A percentile compares a stretch with the other conserved stretches of the same genome.
These are phyloP conservation scores for Dioscorea alata DNA, from an alignment of 106 monocot species.

Conservation along the genomic window DNA sequence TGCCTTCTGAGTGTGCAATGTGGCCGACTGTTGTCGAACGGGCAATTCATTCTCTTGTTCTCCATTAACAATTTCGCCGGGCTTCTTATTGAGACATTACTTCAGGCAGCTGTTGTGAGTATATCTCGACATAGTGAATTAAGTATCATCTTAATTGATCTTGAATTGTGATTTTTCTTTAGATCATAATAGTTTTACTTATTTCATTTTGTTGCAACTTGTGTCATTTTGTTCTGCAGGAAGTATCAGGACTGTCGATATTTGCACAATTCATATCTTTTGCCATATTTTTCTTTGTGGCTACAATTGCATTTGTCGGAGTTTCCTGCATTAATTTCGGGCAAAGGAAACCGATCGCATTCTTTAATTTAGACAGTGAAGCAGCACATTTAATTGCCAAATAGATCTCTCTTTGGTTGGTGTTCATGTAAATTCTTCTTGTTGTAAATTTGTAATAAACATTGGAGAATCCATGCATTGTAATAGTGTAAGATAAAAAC, in stretches of 20 bases:
- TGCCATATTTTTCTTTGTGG: conserved; percentile 32
- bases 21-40: conserved; percentile 30
- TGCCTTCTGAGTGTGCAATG: conserved; percentile 42
- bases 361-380: conserved; percentile 6
- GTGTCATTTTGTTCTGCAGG: conserved; percentile 19
- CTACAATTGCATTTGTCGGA: conserved; percentile 19
- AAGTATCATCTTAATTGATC: background rate
- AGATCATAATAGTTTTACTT: background rate
- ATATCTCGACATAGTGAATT: background rate
- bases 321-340: conserved; percentile 10
- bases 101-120: conserved; percentile 49
- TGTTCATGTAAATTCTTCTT: no score
- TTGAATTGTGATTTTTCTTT: background rate
- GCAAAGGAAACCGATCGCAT: background rate
- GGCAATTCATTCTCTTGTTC: conserved; percentile 42
- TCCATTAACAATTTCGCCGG: conserved; percentile 35
- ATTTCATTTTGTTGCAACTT: no score
- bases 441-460: no score
- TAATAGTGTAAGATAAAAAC: no score
- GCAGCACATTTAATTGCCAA: background rate
- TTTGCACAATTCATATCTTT: conserved; percentile 30
- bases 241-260: conserved; percentile 27
- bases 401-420: no score
- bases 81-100: conserved; percentile 40
- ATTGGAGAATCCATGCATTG: no score